A percentile compares a stretch with the other conserved stretches of the same genome.
Evolutionary conservation across 345 rosid species (phyloP).

Genomic region (Reutealis trisperma): DNA sequence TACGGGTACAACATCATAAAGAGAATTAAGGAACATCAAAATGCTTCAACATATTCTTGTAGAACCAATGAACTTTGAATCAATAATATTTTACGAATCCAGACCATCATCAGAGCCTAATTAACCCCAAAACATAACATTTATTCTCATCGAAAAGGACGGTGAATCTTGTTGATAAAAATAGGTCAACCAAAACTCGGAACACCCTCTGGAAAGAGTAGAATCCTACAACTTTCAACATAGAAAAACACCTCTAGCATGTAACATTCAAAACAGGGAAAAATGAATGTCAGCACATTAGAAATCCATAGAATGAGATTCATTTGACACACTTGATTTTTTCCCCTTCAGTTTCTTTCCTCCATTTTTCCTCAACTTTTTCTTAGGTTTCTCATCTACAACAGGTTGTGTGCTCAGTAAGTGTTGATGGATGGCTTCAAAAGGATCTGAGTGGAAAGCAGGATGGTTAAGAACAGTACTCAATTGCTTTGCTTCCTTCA

Average conservation of each 20-base stretch:
- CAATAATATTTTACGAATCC: too few relatives aligned
- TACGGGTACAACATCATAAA: too few relatives aligned
- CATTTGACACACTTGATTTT: slow-evolving; percentile 33
- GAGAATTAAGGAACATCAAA: too few relatives aligned
- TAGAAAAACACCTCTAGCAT: neutral
- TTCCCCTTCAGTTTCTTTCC: slow-evolving; percentile 52
- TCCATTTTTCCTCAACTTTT: slow-evolving; percentile 45
- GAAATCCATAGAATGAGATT: slow-evolving; percentile 47
- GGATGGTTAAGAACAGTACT: slow-evolving; percentile 65
- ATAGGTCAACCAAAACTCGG: too few relatives aligned
- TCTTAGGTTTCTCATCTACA: slow-evolving; percentile 58
- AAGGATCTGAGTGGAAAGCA: slow-evolving; percentile 67
- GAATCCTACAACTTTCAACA: too few relatives aligned
- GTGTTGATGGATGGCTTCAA: slow-evolving; percentile 71
- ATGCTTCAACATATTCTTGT: too few relatives aligned
- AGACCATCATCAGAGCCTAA: too few relatives aligned
- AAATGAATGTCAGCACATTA: slow-evolving; percentile 5
- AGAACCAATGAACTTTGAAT: too few relatives aligned
- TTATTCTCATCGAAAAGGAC: too few relatives aligned
- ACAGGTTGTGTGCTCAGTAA: slow-evolving; percentile 65
- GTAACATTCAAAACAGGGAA: neutral
- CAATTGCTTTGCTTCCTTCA: slow-evolving; percentile 66
- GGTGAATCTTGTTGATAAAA: too few relatives aligned
- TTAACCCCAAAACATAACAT: too few relatives aligned
- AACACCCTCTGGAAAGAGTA: too few relatives aligned